Evolutionary conservation across 495 filamentous ascomycete species (phyloP), one percentile per base, ranked within the genome.

Genomic region (Trichoderma virens): DNA sequence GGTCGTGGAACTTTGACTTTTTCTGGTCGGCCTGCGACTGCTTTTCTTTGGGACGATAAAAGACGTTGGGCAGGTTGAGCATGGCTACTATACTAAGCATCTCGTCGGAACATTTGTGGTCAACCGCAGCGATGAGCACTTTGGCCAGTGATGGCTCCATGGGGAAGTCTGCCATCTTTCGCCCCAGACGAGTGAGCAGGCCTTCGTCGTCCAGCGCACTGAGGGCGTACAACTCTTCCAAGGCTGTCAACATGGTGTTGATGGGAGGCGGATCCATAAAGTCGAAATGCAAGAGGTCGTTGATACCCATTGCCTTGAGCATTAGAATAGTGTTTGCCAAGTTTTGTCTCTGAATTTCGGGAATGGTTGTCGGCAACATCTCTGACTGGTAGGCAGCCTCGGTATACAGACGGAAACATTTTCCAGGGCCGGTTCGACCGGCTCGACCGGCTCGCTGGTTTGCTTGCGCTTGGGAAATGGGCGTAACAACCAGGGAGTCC

Each of bases 221-320:
- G 7, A 98, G 76, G 0, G 92, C 91, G 71, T 98, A 98, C 1
- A 98, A 81, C 72, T 97, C 94, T 76, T 98, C 94, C 14, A 98
- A 80, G 2, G 94, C 94, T 62, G 91, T 95, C 63, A 98, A 84
- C 92, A 97, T 98, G 34, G 94, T 97, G 68, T 97, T 97, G 7
- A 92, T 93, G 1, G 95, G 94, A 1, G 94, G 94, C 2, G 93
- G 92, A 69, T 98, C 95, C 93, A 99, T 97, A 70, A 98, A 99
- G 72, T 97, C 93, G 69, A 99, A 99, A 66, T 96, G 91, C 13
- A 99, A 84, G 3, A 99, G 80, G 70, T 99, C 94, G 69, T 98
- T 97, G 72, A 99, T 98, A 3, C 94, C 94, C 93, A 98, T 98
- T 1, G 94, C 94, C 74, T 99, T 99, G 34, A 99, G 82, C 92